phyloP scores from a whole-genome alignment of 768 basidiomycete species.

The Wakefieldia striispora region DNA sequence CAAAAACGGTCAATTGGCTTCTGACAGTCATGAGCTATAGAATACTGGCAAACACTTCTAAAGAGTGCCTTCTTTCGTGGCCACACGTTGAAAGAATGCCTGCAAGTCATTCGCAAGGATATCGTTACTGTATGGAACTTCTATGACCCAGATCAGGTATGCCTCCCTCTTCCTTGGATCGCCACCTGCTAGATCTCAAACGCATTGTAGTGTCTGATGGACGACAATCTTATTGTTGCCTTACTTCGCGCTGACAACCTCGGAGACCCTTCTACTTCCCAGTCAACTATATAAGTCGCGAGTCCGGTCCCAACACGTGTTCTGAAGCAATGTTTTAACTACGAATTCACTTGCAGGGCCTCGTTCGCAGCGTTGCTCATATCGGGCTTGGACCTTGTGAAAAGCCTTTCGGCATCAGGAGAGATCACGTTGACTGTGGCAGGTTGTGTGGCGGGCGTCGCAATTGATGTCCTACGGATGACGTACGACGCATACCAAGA shows the following conservation, averaged over 20 bases:
- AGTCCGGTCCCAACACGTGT: no score
- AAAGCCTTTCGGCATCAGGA: not conserved
- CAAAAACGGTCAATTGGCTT: not conserved
- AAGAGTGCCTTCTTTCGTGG: slow-evolving; percentile 7
- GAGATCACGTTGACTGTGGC: not conserved
- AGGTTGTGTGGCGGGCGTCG: not conserved
- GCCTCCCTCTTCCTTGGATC: not conserved
- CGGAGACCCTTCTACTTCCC: not conserved
- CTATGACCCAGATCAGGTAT: slow-evolving; percentile 13
- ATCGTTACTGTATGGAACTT: slow-evolving; percentile 13
- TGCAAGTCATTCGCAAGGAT: slow-evolving; percentile 11
- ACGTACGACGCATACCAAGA: not conserved
- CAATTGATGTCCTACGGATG: not conserved
- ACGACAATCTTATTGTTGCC: not conserved
- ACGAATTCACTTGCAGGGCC: not conserved
- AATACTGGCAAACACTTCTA: slow-evolving; percentile 11
- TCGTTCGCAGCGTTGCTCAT: not conserved
- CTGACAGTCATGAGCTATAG: not conserved
- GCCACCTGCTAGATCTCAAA: not conserved
- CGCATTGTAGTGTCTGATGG: slow-evolving; percentile 7
- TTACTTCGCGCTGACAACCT: slow-evolving; percentile 7
- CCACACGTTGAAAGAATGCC: slow-evolving; percentile 7
- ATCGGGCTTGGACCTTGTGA: not conserved
- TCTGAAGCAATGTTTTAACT: no score
- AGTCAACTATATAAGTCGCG: slow-evolving; percentile 1